A percentile compares a stretch with the other conserved stretches of the same genome.
Conservation (phyloP, 2,329 filamentous ascomycete genomes). For the Cordyceps tenuipes region DNA sequence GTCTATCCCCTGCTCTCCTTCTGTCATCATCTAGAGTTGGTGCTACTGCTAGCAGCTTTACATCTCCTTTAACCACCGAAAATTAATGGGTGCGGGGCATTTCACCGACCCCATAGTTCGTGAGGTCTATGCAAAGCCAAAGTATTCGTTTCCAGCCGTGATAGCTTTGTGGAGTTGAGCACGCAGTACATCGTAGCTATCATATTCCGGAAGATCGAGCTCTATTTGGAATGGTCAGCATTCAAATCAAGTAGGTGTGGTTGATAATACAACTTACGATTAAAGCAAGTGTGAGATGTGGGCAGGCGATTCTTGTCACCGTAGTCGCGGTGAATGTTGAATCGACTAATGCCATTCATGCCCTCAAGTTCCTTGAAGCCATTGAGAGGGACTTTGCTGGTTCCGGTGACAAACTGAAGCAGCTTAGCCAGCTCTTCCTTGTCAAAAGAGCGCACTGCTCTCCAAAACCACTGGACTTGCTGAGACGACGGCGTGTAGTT, state of each 20-base stretch:
- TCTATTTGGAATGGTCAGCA: conserved; percentile 49
- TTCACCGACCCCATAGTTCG: not conserved
- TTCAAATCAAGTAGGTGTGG: not conserved
- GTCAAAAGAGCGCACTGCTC: conserved; percentile 91
- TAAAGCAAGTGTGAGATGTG: conserved; percentile 97
- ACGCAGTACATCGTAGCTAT: conserved; percentile 85
- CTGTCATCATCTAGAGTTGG: not conserved
- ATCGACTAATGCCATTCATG: conserved; percentile 96
- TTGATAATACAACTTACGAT: conserved; percentile 62
- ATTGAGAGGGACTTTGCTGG: conserved; percentile 94
- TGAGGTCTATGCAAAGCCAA: conserved; percentile 73
- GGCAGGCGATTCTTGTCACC: conserved; percentile 92
- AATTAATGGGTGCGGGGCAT: not conserved
- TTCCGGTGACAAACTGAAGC: conserved; percentile 95
- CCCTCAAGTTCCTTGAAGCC: conserved; percentile 98
- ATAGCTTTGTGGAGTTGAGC: conserved; percentile 89
- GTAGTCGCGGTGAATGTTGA: conserved; percentile 98
- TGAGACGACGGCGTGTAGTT: conserved; percentile 92
- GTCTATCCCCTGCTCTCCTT: not conserved
- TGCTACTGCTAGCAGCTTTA: not conserved
- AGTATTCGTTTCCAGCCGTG: conserved; percentile 95
- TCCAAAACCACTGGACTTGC: conserved; percentile 99
- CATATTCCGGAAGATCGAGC: conserved; percentile 96
- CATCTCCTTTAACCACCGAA: not conserved
- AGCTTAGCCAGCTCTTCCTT: conserved; percentile 98